Percentiles rank a stretch among this genome's conserved stretches.
Conservation (phyloP, 768 basidiomycete species). For the Auriculariales sp. region DNA sequence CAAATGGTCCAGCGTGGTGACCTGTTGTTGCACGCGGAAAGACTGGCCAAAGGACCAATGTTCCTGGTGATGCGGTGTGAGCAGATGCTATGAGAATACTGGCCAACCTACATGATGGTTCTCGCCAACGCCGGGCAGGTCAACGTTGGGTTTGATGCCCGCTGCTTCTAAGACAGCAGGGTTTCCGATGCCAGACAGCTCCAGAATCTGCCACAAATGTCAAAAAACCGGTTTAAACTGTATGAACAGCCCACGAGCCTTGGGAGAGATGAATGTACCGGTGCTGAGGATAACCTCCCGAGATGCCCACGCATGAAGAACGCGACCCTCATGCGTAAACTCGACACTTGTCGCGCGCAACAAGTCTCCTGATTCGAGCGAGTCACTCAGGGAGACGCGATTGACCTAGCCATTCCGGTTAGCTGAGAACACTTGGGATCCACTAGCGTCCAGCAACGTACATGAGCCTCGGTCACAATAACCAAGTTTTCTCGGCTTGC, state of each 20-base stretch:
- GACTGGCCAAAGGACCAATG: not conserved
- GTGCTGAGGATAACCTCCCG: slow-evolving; percentile 38
- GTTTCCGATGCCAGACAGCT: slow-evolving; percentile 58
- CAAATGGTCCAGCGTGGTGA: not conserved
- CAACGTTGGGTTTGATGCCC: slow-evolving; percentile 34
- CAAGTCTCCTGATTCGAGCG: not conserved
- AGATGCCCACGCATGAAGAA: slow-evolving; percentile 22
- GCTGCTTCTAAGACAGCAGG: slow-evolving; percentile 28
- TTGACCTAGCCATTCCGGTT: not conserved
- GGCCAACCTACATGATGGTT: slow-evolving; percentile 16
- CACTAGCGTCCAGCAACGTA: not conserved
- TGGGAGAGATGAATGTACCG: slow-evolving; percentile 6
- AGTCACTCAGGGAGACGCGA: not conserved
- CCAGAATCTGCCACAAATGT: slow-evolving; percentile 27
- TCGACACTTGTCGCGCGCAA: not conserved
- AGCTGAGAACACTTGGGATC: not conserved
- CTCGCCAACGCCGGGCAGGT: slow-evolving; percentile 67
- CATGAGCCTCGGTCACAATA: not conserved
- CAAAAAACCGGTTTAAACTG: not conserved
- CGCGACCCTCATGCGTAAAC: not conserved
- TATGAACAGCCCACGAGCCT: not conserved
- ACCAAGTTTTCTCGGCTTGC: not conserved
- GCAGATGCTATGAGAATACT: not conserved
- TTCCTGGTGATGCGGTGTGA: not conserved
- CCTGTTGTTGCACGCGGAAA: not conserved